These are phyloP conservation scores for Leucocoprinus birnbaumii DNA, from an alignment of 768 basidiomycete genomes.

Conservation along the genomic window DNA sequence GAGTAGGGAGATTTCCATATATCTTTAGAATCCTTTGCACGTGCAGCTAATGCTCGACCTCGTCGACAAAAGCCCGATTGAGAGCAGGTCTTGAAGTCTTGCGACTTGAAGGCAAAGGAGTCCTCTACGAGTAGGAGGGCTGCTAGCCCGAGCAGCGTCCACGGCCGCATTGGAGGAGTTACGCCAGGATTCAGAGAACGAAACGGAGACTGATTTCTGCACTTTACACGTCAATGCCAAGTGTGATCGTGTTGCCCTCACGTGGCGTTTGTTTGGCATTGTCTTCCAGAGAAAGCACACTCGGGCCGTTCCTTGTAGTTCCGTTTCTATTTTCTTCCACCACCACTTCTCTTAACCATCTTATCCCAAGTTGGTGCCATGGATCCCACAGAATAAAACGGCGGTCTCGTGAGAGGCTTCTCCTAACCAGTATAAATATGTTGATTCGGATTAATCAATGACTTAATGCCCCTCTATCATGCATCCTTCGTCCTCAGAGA, in stretches of 20 bases:
- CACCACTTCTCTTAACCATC: neutral
- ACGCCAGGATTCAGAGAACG: neutral
- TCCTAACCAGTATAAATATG: slow-evolving; percentile 3
- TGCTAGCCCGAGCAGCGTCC: slow-evolving; percentile 32
- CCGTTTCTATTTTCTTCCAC: neutral
- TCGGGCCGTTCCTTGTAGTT: neutral
- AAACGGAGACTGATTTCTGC: neutral
- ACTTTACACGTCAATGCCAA: slow-evolving; percentile 9
- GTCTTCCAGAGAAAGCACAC: neutral
- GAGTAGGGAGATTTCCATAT: slow-evolving; percentile 89
- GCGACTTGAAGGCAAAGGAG: slow-evolving; percentile 61
- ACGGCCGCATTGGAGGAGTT: slow-evolving; percentile 28
- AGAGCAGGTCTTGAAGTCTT: slow-evolving; percentile 94
- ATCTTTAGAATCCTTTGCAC: slow-evolving; percentile 54
- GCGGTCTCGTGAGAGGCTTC: slow-evolving; percentile 1
- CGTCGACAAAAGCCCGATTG: slow-evolving; percentile 91
- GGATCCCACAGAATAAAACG: slow-evolving; percentile 1
- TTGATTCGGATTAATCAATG: neutral
- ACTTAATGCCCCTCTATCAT: neutral
- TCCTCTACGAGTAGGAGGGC: slow-evolving; percentile 32
- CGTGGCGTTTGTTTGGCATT: slow-evolving; percentile 8
- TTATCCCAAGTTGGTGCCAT: no score
- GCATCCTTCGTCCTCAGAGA: neutral
- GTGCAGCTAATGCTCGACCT: slow-evolving; percentile 78
- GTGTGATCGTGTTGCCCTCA: neutral